Evolutionary conservation across 2,329 filamentous ascomycete species (phyloP).

Genomic region (Periconia digitata): DNA sequence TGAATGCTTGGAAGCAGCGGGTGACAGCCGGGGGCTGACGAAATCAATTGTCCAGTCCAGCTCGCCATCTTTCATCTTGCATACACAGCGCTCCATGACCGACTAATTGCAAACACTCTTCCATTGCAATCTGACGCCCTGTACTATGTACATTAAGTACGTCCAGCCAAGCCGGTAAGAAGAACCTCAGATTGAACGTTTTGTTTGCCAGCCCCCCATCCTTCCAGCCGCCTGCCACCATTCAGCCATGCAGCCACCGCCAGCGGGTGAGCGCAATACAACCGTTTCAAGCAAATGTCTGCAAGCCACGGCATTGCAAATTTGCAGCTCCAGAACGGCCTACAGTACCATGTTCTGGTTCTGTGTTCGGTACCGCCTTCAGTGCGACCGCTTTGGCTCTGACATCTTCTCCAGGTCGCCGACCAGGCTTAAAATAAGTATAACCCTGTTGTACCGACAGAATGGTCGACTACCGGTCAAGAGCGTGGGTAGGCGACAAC

Average conservation of each 20-base stretch:
- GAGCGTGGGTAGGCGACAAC: conserved; percentile 23
- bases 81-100: background rate
- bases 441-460: conserved; percentile 19
- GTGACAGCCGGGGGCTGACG: conserved; percentile 19
- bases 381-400: background rate
- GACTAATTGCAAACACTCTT: background rate
- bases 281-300: conserved; percentile 5
- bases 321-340: conserved; percentile 15
- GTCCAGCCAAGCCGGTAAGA: conserved; percentile 3
- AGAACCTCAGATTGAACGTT: background rate
- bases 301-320: conserved; percentile 23
- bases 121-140: background rate
- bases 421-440: conserved; percentile 26
- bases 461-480: conserved; percentile 10
- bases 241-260: conserved; percentile 7
- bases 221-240: background rate
- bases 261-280: background rate
- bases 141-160: background rate
- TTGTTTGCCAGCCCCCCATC: too few species aligned
- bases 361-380: conserved; percentile 4
- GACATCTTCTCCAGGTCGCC: conserved; percentile 5
- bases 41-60: conserved; percentile 4
- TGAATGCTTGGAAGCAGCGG: background rate
- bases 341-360: conserved; percentile 3
- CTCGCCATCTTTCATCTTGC: conserved; percentile 15